A percentile compares a stretch with the other conserved stretches of the same genome.
Conservation (phyloP, 2,329 filamentous ascomycete genomes). For the Fusarium sp. region DNA sequence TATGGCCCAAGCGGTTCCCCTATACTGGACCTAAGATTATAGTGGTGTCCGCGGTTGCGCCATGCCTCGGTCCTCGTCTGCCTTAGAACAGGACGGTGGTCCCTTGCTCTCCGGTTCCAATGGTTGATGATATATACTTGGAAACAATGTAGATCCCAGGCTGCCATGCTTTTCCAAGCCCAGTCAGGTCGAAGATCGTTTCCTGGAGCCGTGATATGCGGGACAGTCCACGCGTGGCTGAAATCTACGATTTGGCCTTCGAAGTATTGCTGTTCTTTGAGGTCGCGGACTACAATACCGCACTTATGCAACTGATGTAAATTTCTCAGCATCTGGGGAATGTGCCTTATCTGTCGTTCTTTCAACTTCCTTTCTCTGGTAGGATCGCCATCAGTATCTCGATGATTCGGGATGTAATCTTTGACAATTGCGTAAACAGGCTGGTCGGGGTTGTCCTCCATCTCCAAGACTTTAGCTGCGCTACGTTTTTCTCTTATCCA, state of each 20-base stretch:
- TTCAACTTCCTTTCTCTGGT: background rate
- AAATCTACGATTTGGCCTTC: conserved; percentile 9
- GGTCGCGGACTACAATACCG: conserved; percentile 19
- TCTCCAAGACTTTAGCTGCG: background rate
- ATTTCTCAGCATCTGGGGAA: conserved; percentile 11
- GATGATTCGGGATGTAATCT: conserved; percentile 7
- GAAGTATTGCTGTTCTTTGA: conserved; percentile 10
- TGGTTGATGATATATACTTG: background rate
- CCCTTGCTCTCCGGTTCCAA: fast-evolving
- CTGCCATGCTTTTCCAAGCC: conserved; percentile 22
- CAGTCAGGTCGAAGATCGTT: background rate
- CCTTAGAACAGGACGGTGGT: background rate
- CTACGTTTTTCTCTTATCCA: background rate
- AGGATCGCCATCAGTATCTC: fast-evolving
- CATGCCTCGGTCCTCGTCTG: background rate
- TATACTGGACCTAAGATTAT: background rate
- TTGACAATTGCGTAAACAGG: conserved; percentile 32
- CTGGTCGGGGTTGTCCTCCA: background rate
- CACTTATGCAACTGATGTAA: conserved; percentile 10
- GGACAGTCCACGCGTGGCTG: conserved; percentile 21
- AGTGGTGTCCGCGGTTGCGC: background rate
- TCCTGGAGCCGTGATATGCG: background rate
- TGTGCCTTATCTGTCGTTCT: background rate
- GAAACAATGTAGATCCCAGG: conserved; percentile 21
- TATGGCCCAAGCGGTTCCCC: background rate